phyloP scores from a whole-genome alignment of 306 rosid genomes.

The Lathyrus aphaca region DNA sequence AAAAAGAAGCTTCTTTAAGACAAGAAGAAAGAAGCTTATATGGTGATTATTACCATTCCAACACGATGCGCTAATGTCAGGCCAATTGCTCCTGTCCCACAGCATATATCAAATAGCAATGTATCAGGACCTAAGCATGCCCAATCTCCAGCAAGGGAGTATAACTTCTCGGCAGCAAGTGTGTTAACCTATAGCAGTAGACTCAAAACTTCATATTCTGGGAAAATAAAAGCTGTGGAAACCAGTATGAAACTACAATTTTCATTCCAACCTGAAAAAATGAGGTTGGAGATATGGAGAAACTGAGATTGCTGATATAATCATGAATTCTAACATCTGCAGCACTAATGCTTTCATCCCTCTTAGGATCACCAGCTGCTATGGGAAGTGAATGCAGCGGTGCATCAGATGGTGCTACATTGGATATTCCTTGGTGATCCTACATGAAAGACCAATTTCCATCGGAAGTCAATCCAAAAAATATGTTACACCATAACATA shows the following conservation, averaged over 20 bases:
- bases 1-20: neutral
- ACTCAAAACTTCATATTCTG: conserved; percentile 24
- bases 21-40: conserved; percentile 25
- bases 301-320: conserved; percentile 71
- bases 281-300: conserved; percentile 93
- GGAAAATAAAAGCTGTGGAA: conserved; percentile 16
- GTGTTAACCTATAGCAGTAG: conserved; percentile 76
- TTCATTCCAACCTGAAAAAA: conserved; percentile 78
- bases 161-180: conserved; percentile 94
- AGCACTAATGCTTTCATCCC: conserved; percentile 40
- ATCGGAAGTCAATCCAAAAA: conserved; percentile 18
- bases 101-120: conserved; percentile 89
- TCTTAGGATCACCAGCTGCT: conserved; percentile 46
- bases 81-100: conserved; percentile 98
- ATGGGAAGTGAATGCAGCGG: conserved; percentile 61
- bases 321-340: conserved; percentile 80
- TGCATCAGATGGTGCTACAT: conserved; percentile 84
- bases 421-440: conserved; percentile 97
- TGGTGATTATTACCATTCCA: conserved; percentile 85
- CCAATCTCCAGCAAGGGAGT: conserved; percentile 98
- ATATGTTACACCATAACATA: conserved; percentile 25
- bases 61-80: conserved; percentile 95
- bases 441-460: conserved; percentile 42
- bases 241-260: conserved; percentile 25
- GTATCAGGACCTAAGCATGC: conserved; percentile 89